Conservation (phyloP, 2,329 filamentous ascomycete species). For the Aureobasidium musti region DNA sequence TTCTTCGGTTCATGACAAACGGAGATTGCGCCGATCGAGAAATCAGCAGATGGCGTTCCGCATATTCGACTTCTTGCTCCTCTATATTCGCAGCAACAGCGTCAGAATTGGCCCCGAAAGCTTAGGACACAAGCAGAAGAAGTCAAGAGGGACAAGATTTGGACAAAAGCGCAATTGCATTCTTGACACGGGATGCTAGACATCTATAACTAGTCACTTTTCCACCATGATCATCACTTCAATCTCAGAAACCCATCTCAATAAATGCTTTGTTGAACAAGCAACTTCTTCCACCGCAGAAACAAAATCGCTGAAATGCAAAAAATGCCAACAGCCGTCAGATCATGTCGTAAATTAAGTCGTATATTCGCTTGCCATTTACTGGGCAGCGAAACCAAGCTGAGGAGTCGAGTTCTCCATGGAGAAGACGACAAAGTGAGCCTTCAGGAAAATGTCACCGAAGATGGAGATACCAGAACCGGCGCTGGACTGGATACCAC, state of each 20-base stretch:
- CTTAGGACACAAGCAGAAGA: no score
- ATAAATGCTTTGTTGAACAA: conserved; percentile 21
- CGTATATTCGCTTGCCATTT: neutral
- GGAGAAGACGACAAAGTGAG: conserved; percentile 73
- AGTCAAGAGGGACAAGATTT: neutral
- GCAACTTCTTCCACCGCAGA: conserved; percentile 1
- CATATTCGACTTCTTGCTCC: no score
- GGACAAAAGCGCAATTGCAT: conserved; percentile 9
- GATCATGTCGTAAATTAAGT: neutral
- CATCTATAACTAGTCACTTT: neutral
- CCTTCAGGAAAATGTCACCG: conserved; percentile 73
- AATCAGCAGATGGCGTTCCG: no score
- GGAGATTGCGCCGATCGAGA: neutral
- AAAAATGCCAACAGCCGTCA: conserved; percentile 1
- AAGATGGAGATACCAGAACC: conserved; percentile 67
- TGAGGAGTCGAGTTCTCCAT: conserved; percentile 44
- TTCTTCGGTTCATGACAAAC: neutral
- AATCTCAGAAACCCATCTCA: neutral
- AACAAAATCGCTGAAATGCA: neutral
- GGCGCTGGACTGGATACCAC: conserved; percentile 68
- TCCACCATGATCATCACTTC: neutral
- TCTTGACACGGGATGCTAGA: neutral
- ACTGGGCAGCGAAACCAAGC: conserved; percentile 50
- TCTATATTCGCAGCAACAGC: no score
- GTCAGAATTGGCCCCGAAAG: no score